These are phyloP conservation scores for Helminthosporium solani DNA, from an alignment of 2,329 filamentous ascomycete species.

Conservation along the genomic window DNA sequence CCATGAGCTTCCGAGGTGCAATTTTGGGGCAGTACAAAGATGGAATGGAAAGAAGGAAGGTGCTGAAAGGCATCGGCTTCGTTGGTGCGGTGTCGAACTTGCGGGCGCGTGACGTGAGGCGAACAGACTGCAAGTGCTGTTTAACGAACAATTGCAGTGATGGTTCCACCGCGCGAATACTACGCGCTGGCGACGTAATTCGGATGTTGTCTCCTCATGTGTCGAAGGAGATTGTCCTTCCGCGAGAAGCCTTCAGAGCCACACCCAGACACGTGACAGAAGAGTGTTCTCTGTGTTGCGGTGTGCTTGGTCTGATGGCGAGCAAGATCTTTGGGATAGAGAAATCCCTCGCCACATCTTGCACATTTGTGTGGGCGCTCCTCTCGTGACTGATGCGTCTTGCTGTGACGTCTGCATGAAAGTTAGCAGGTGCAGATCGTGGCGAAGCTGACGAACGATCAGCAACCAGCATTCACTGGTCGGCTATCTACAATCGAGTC, in stretches of 20 bases:
- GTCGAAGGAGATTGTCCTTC: constrained; percentile 37
- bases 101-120: not conserved
- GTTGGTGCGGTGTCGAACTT: not conserved
- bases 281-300: constrained; percentile 13
- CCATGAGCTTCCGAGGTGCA: constrained; percentile 7
- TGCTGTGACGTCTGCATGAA: constrained; percentile 31
- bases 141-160: not conserved
- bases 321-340: constrained; percentile 38
- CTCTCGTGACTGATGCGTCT: constrained; percentile 26
- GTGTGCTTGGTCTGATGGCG: constrained; percentile 34
- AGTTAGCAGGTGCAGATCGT: constrained; percentile 12
- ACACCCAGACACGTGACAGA: constrained; percentile 30
- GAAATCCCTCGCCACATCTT: constrained; percentile 32
- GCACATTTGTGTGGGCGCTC: constrained; percentile 36
- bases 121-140: not conserved
- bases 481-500: not conserved
- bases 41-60: not conserved
- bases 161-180: not conserved
- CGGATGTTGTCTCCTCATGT: constrained; percentile 33
- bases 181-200: constrained; percentile 5
- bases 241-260: constrained; percentile 34
- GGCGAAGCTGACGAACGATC: not conserved
- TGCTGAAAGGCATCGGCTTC: not conserved
- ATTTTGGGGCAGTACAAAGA: constrained; percentile 9
- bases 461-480: not conserved